Conservation (phyloP, 1,284 basidiomycete species). For the Rhodotorula glutinis region DNA sequence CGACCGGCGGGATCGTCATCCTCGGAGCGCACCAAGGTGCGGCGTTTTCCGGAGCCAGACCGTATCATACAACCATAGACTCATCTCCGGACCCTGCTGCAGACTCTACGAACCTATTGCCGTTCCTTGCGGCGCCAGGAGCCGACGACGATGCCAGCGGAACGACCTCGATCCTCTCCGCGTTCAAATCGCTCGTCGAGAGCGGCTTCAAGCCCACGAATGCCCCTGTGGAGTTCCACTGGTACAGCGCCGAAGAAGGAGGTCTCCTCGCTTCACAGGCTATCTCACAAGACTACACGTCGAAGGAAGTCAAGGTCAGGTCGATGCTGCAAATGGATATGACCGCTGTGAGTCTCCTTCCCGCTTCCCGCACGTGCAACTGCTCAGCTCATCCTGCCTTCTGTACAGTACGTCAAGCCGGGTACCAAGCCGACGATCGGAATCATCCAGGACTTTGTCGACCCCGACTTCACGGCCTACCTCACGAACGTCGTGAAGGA, state of each 20-base stretch:
- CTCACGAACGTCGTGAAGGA: slow-evolving; percentile 66
- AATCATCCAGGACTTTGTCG: slow-evolving; percentile 83
- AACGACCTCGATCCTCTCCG: slow-evolving; percentile 84
- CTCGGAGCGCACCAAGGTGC: slow-evolving; percentile 48
- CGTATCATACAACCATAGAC: slow-evolving; percentile 14
- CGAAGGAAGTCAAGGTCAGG: slow-evolving; percentile 28
- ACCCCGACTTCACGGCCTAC: slow-evolving; percentile 67
- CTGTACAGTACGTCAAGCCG: slow-evolving; percentile 61
- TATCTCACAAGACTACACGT: slow-evolving; percentile 69
- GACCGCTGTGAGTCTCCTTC: slow-evolving; percentile 12
- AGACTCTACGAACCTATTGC: slow-evolving; percentile 79
- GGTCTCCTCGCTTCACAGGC: slow-evolving; percentile 95
- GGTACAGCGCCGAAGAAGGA: slow-evolving; percentile 51
- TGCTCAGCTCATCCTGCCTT: neutral
- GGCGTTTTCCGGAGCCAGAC: neutral
- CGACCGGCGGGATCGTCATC: slow-evolving; percentile 53
- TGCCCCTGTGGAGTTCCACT: slow-evolving; percentile 87
- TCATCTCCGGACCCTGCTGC: slow-evolving; percentile 50
- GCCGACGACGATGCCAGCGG: slow-evolving; percentile 86
- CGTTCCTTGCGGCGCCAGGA: slow-evolving; percentile 82
- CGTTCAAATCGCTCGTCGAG: slow-evolving; percentile 77
- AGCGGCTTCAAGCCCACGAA: slow-evolving; percentile 68
- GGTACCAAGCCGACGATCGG: slow-evolving; percentile 85
- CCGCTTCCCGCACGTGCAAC: neutral
- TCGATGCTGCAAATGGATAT: slow-evolving; percentile 67